Base-by-base conservation (phyloP, 495 filamentous ascomycete species). In the Trichocladium uniseriatum region DNA sequence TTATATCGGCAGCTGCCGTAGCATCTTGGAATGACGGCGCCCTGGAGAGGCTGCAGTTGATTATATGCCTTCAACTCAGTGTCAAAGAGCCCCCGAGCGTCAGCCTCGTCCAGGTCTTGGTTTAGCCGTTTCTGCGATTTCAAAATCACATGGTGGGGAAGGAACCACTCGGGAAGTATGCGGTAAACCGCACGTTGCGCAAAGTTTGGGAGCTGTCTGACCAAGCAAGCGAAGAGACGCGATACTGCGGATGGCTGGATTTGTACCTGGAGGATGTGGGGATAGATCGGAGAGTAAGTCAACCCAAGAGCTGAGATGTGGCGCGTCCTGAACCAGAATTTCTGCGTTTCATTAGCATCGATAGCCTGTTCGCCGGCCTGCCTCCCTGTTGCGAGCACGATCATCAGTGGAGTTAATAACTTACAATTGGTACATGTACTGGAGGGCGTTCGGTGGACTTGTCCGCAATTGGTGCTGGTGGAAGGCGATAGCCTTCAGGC, bases 301-400 rank as follows among this genome's bases (percentile, higher is more conserved):
- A 14, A 28, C 29, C 5, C 31, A 32, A 44, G 14, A 9, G 48
- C 40, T 3, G 40, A 44, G 40, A 51, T 13, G 39, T 38, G 38
- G 39, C 48, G 40, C n/a, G 48, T 51, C 13, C 22, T 44, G 32
- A 51, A 51, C 48, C 39, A 51, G 27, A 51, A 44, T 11, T 29
- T 0, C 48, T 50, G 18, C 1, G 11, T 43, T 21, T 15, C 8
- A 21, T 40, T 24, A 43, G 14, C 5, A 41, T 11, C 24, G 22
- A 6, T 19, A 18, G 31, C 31, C 10, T 14, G 31, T 32, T 32
- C 31, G 10, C 27, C 27, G 5, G 27, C 27, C 5, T 29, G 10
- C 27, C 27, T 29, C 27, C 27, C 27, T 29, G 27, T 29, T 29
- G 27, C 27, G 27, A 29, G 27, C 27, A 29, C 10, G 27, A 29